Evolutionary conservation across 2,329 filamentous ascomycete species (phyloP).

Genomic region (Arthroderma uncinatum): DNA sequence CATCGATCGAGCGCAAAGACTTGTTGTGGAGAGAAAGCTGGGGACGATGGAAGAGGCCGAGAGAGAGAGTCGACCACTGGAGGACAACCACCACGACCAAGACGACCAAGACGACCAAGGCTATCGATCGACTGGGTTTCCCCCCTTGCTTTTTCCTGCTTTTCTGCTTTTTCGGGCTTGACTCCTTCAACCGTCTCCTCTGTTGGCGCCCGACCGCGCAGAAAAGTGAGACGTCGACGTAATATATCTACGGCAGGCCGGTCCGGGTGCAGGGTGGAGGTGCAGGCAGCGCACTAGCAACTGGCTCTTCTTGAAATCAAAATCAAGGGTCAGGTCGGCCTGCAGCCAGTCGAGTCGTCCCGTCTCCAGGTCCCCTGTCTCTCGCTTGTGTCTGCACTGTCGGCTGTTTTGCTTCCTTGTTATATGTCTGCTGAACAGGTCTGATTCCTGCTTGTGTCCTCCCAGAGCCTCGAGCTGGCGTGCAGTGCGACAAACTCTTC

Average conservation of each 20-base stretch:
- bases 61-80: not conserved
- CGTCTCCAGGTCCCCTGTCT: not conserved
- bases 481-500: slow-evolving; percentile 14
- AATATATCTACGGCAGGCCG: not conserved
- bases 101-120: not conserved
- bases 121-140: not conserved
- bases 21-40: not conserved
- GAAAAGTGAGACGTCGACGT: slow-evolving; percentile 1
- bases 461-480: slow-evolving; percentile 9
- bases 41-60: not conserved
- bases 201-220: not conserved
- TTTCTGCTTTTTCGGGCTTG: not conserved
- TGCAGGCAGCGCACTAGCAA: not conserved
- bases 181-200: not conserved
- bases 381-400: not conserved
- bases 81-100: not conserved
- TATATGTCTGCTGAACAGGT: too few species aligned
- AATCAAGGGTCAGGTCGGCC: not conserved
- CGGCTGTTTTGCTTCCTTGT: too few species aligned
- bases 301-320: not conserved
- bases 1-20: not conserved
- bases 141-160: not conserved
- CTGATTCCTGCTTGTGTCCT: too few species aligned
- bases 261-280: not conserved
- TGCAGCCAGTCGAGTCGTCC: not conserved